Evolutionary conservation across 148 eudicot genomes (phyloP).

Genomic region (Suaeda aralocaspica): DNA sequence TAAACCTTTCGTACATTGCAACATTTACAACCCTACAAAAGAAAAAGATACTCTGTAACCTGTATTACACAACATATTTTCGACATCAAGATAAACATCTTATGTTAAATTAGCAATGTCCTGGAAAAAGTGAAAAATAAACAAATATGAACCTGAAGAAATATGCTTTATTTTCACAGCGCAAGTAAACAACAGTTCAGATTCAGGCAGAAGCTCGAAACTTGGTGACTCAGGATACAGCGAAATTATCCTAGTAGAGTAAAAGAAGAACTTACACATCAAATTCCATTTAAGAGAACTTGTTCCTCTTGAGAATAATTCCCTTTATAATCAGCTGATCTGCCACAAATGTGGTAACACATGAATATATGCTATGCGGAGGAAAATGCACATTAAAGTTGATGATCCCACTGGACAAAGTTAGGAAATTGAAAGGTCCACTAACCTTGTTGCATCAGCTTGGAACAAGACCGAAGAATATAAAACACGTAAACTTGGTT

Average conservation of each 20-base stretch:
- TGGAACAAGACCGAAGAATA: not conserved
- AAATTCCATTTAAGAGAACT: not conserved
- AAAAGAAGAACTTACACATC: not conserved
- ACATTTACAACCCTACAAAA: too few species aligned
- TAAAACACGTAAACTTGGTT: not conserved
- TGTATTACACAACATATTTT: too few species aligned
- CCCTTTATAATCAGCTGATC: not conserved
- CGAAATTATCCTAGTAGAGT: not conserved
- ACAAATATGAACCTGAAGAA: not conserved
- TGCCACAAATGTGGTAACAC: not conserved
- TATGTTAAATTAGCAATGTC: not conserved
- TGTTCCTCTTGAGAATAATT: not conserved
- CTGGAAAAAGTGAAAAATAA: not conserved
- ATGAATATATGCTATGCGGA: not conserved
- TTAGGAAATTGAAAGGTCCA: not conserved
- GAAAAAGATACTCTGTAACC: too few species aligned
- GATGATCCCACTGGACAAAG: not conserved
- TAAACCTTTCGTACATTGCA: too few species aligned
- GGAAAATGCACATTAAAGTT: not conserved
- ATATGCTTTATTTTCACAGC: not conserved
- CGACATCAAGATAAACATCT: not conserved
- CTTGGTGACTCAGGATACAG: not conserved
- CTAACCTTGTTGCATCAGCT: constrained; percentile 4
- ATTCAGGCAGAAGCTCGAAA: not conserved
- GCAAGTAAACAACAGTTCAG: not conserved